These are phyloP conservation scores for Solanum sejunctum DNA, from an alignment of 257 asterid species.

Conservation along the genomic window DNA sequence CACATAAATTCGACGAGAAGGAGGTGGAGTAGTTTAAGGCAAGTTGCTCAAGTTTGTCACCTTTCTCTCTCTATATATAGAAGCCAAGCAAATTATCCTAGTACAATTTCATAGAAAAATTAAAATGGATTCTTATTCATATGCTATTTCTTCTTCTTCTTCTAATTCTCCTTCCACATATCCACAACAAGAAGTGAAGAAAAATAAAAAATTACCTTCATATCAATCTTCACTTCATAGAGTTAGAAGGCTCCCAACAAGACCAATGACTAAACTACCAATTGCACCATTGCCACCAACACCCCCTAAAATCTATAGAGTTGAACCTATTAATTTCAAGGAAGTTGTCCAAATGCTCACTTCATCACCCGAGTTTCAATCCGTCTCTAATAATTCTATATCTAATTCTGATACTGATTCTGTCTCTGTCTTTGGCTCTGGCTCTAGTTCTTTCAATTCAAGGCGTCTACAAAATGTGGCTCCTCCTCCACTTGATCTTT, in stretches of 20 bases:
- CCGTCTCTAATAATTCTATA: not conserved
- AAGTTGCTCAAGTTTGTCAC: not conserved
- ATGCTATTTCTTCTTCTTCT: not conserved
- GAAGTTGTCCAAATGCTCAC: constrained; percentile 70
- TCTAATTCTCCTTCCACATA: not conserved
- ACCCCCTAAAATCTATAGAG: constrained; percentile 57
- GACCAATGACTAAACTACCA: constrained; percentile 29
- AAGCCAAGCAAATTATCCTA: not conserved
- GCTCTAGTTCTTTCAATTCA: not conserved
- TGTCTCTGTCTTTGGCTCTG: not conserved
- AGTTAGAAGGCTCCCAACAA: constrained; percentile 24
- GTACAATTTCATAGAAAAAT: not conserved
- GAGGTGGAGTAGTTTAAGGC: not conserved
- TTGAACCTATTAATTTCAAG: constrained; percentile 37
- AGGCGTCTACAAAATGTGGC: constrained; percentile 34
- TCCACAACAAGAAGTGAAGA: constrained; percentile 6
- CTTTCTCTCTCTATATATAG: not conserved
- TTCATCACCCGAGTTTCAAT: constrained; percentile 20
- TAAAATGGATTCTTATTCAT: constrained; percentile 10
- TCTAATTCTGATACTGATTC: not conserved
- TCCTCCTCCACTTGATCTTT: constrained; percentile 52
- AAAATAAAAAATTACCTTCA: not conserved
- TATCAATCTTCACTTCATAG: constrained; percentile 33
- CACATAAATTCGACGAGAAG: not conserved
- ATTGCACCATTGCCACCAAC: constrained; percentile 67